Evolutionary conservation across 495 filamentous ascomycete genomes (phyloP).

Genomic region (Neurospora sp.): DNA sequence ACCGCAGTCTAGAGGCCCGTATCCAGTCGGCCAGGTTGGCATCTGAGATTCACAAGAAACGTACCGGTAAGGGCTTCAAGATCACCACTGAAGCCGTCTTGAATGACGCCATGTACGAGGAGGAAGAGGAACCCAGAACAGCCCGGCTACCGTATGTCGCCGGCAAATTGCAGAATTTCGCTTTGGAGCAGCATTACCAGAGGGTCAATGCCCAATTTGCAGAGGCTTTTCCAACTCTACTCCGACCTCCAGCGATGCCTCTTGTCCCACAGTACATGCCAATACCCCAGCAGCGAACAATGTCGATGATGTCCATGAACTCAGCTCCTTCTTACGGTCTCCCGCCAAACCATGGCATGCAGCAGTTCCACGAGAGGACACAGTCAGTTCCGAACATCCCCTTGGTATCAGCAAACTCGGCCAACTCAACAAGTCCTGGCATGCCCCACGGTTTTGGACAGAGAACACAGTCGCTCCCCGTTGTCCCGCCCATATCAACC

Average conservation of each 20-base stretch:
- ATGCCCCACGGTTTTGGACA: background rate
- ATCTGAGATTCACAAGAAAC: constrained; percentile 80
- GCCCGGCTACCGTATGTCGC: constrained; percentile 45
- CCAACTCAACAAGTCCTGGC: background rate
- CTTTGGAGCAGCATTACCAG: constrained; percentile 45
- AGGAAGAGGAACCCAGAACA: constrained; percentile 66
- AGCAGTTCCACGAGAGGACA: background rate
- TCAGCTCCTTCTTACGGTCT: background rate
- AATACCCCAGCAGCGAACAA: constrained; percentile 3
- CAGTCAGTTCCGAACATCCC: background rate
- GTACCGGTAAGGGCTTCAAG: constrained; percentile 74
- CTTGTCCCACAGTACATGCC: constrained; percentile 3
- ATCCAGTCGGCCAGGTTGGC: constrained; percentile 81
- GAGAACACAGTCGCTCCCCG: background rate
- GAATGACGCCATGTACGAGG: constrained; percentile 96
- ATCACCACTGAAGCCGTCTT: constrained; percentile 83
- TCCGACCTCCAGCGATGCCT: constrained; percentile 5
- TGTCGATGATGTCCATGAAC: constrained; percentile 1
- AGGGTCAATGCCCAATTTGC: constrained; percentile 40
- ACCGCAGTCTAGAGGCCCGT: constrained; percentile 81
- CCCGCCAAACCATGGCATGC: constrained; percentile 6
- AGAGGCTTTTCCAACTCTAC: constrained; percentile 23
- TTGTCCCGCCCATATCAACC: background rate
- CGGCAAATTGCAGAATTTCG: constrained; percentile 43
- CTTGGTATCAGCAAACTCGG: background rate